These are phyloP conservation scores for Coprinopsis marcescibilis DNA, from an alignment of 768 basidiomycete species.

Conservation along the genomic window DNA sequence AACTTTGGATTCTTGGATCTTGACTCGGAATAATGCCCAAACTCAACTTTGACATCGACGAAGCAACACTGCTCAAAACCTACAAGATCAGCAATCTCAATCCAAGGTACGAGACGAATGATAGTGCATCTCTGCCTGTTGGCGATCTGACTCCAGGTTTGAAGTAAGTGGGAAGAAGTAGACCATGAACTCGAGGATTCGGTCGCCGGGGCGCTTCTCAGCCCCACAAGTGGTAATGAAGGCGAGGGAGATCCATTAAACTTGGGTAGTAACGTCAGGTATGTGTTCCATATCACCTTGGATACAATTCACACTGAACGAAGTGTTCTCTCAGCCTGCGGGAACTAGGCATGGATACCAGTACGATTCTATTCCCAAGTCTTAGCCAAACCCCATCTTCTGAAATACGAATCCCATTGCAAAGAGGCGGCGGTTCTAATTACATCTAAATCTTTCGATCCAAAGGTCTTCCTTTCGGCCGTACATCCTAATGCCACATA, in stretches of 20 bases:
- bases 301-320: conserved; percentile 9
- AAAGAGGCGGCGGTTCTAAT: conserved; percentile 78
- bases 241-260: conserved; percentile 75
- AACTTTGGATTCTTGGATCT: not conserved
- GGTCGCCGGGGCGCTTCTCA: conserved; percentile 62
- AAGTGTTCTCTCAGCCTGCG: conserved; percentile 37
- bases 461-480: conserved; percentile 85
- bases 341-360: conserved; percentile 73
- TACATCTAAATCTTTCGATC: conserved; percentile 92
- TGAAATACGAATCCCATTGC: not conserved
- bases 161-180: conserved; percentile 85
- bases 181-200: conserved; percentile 81
- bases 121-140: conserved; percentile 2
- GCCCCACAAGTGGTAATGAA: conserved; percentile 45
- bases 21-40: conserved; percentile 40
- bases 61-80: conserved; percentile 77
- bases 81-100: conserved; percentile 77
- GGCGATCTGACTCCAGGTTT: conserved; percentile 2
- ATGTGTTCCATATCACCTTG: conserved; percentile 20
- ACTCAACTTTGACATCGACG: conserved; percentile 69
- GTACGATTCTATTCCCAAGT: conserved; percentile 37
- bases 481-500: conserved; percentile 95
- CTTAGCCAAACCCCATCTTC: not conserved
- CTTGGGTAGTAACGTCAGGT: conserved; percentile 61
- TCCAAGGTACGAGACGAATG: conserved; percentile 35